phyloP scores from a whole-genome alignment of 2,329 filamentous ascomycete species.

The Colletotrichum costaricense region DNA sequence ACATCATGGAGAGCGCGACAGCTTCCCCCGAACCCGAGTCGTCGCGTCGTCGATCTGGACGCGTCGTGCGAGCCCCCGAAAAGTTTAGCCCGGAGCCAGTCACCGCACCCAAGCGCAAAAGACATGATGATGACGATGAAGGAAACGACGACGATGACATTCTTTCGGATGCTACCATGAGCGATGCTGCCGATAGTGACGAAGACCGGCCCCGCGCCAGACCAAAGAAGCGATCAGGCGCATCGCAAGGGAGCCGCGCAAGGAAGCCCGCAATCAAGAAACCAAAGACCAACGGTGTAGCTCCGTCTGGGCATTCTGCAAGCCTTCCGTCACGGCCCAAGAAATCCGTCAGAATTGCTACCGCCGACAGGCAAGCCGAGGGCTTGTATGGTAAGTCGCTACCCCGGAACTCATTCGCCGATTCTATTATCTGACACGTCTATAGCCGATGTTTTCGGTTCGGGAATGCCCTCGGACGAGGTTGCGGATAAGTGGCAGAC shows the following conservation, averaged over 20 bases:
- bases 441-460: slow-evolving; percentile 72
- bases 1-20: slow-evolving; percentile 63
- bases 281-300: slow-evolving; percentile 69
- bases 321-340: slow-evolving; percentile 65
- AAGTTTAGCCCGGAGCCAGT: slow-evolving; percentile 69
- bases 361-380: slow-evolving; percentile 59
- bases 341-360: slow-evolving; percentile 65
- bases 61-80: slow-evolving; percentile 70
- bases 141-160: slow-evolving; percentile 61
- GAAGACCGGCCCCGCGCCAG: slow-evolving; percentile 40
- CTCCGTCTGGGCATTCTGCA: slow-evolving; percentile 48
- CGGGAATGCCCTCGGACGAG: slow-evolving; percentile 65
- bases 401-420: slow-evolving; percentile 29
- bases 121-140: slow-evolving; percentile 59
- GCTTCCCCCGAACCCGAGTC: slow-evolving; percentile 63
- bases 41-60: slow-evolving; percentile 75
- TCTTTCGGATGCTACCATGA: slow-evolving; percentile 58
- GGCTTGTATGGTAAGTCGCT: slow-evolving; percentile 64
- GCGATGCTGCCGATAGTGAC: slow-evolving; percentile 60
- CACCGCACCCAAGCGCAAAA: slow-evolving; percentile 68
- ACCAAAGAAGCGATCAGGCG: slow-evolving; percentile 27
- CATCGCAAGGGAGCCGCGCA: slow-evolving; percentile 53
- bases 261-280: slow-evolving; percentile 73
- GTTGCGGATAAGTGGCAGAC: slow-evolving; percentile 71
- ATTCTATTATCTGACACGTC: slow-evolving; percentile 40